Evolutionary conservation across 164 flowering plant genomes (phyloP).

Genomic region (Magnolia changhungtana): DNA sequence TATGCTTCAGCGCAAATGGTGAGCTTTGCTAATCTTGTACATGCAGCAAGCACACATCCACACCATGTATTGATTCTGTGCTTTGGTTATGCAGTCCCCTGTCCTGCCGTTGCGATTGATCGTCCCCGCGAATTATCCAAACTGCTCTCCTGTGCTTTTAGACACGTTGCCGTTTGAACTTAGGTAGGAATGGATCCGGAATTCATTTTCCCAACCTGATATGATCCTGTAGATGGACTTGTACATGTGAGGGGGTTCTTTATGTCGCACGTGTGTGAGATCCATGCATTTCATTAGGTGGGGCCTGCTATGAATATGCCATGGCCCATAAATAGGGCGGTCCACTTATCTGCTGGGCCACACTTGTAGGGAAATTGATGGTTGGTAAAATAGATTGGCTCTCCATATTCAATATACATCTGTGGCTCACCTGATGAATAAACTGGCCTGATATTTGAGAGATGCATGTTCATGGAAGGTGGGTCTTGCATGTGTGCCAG

Average conservation of each 20-base stretch:
- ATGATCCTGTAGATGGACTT: background rate
- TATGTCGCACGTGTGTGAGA: background rate
- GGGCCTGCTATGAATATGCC: background rate
- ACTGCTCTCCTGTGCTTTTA: conserved; percentile 69
- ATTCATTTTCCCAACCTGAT: background rate
- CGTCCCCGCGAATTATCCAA: conserved; percentile 79
- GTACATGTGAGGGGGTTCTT: background rate
- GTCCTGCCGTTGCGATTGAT: conserved; percentile 77
- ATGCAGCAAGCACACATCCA: background rate
- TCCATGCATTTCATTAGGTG: background rate
- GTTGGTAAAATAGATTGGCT: too few species aligned
- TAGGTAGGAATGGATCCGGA: conserved; percentile 40
- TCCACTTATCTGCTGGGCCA: too few species aligned
- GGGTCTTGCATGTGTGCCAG: background rate
- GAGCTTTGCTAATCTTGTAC: conserved; percentile 5
- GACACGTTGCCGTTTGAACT: conserved; percentile 81
- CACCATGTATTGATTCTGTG: background rate
- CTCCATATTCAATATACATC: too few species aligned
- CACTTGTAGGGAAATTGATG: too few species aligned
- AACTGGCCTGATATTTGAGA: too few species aligned
- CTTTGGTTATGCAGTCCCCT: conserved; percentile 62
- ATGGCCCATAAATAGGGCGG: background rate
- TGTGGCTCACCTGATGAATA: too few species aligned
- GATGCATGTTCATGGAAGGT: background rate
- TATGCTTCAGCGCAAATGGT: conserved; percentile 79